Evolutionary conservation across 768 basidiomycete genomes (phyloP), one percentile per base, ranked within the genome.

Genomic region (Psilocybe tampanensis): DNA sequence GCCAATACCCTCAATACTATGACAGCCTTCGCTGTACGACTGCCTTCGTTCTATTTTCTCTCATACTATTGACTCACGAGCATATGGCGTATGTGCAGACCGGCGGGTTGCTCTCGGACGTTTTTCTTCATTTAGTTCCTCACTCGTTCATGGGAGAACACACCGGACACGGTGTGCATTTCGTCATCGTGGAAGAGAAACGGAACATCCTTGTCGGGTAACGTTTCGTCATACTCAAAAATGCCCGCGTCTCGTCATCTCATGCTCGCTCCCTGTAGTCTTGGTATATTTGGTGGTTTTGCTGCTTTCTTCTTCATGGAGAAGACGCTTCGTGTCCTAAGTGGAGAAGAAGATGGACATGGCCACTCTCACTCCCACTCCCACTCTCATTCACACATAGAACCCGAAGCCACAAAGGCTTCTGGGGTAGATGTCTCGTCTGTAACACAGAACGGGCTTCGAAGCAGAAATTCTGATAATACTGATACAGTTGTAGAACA

Each of bases 251-350:
- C 9, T 5, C 29, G 9, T 9, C 29, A 44, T 44, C 47, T 60
- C 33, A 52, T 34, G 48, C 32, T 41, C 43, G 36, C 29, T 36
- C 49, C 44, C 33, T 41, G 41, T 60, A 93, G 90, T 32, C 77
- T 92, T 8, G 90, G 84, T 26, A 90, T 95, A 62, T 95, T 95
- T 68, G 64, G 85, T 22, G 94, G 94, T 4, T 96, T 96, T 72
- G 86, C 92, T 32, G 76, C 90, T 0, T 96, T 96, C 75, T 96
- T 95, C 76, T 81, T 94, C 64, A 92, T 95, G 85, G 94, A 96
- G 70, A 96, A 95, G 75, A 86, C 90, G 11, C 80, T 95, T 61
- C 85, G 94, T 18, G 92, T 94, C 11, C 79, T 95, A 18, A 84
- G 86, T 42, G 80, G 85, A 34, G 81, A 75, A 19, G 74, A 76